Base-by-base conservation (phyloP, 164 flowering plant species). In the Magnolia kwangsiensis region DNA sequence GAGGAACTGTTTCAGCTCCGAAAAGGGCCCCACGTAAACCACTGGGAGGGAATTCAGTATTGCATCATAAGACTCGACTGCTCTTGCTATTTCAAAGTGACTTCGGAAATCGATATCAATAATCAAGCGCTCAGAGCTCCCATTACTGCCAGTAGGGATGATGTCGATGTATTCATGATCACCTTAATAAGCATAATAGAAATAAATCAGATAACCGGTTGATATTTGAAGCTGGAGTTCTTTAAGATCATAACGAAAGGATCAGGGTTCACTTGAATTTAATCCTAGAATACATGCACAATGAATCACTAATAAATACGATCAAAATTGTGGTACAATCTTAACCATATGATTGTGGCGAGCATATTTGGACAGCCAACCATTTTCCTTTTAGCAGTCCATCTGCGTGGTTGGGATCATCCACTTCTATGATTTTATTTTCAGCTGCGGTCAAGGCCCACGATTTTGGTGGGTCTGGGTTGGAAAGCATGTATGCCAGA, bases 71-170 rank as follows among this genome's bases (percentile, higher is more conserved):
- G 96, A 92, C 18, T 87, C 85, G 8, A 92, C 92, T 24, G 98
- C 94, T 82, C 98, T 87, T 37, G 98, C 98, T 75, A 95, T 95
- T 80, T 95, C 98, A 80, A 95, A 95, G 80, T 95, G 97, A 83
- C 98, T 95, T 70, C 85, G 83, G 77, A 95, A 95, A 78, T 95
- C 98, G 19, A 93, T 84, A 76, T 95, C 98, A 74, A 95, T 84
- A 5, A 95, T 91, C 75, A 92, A 61, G 21, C 97, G 94, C 71
- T 92, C 95, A 20, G 88, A 77, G 77, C 63, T 80, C 61, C 89
- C 92, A 63, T 61, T 31, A 63, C 76, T 83, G 24, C 75, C 79
- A 78, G 80, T 75, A 75, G 77, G 78, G n/a, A 87, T 77, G 59
- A 95, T 88, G 78, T 95, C 98, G 27, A 95, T 88, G 75, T 93